Evolutionary conservation across 495 filamentous ascomycete genomes (phyloP), one percentile per base, ranked within the genome.

Genomic region (Trichoderma erinaceum): DNA sequence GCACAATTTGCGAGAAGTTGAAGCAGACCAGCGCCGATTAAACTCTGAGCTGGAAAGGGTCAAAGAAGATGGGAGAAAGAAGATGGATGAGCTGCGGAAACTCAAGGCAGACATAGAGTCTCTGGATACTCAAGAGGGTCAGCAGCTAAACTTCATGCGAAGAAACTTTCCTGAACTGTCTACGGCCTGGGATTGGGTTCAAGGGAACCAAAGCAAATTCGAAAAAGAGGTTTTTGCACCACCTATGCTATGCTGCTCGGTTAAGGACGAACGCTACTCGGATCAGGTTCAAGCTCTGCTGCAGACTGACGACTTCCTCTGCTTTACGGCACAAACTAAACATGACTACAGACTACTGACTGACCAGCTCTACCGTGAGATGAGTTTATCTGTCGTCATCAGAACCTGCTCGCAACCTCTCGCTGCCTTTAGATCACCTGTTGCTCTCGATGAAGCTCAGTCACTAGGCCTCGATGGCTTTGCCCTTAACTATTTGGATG

Each of bases 171-270:
- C 41, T 0, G 91, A 98, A 67, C 86, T 89, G 3, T 78, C 81
- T 13, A 82, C 74, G 71, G 89, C 87, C 27, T 97, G 93, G 86
- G 83, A 87, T 63, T 98, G 93, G 91, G 78, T 97, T 67, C 82
- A 88, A 69, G 74, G 87, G 3, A 87, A 98, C 75, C 85, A 83
- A 52, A 75, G 85, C 70, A 74, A 83, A 32, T 97, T 98, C 68
- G 85, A 93, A 74, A 86, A 89, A 66, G 84, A 90, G 70, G 89
- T 98, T 27, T 93, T 92, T 75, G 93, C 92, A 0, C 95, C 95
- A 21, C 87, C 95, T 0, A 83, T 94, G 68, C 78, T 99, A 16
- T 87, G 83, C 27, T 97, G 94, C 75, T 90, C 90, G 0, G 76
- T 97, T 44, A 93, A 89, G 67, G 87, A 97, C 73, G 84, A 85